Percentiles rank a stretch among this genome's conserved stretches.
phyloP scores from a whole-genome alignment of 768 basidiomycete genomes.

The Tylopilus sp. region DNA sequence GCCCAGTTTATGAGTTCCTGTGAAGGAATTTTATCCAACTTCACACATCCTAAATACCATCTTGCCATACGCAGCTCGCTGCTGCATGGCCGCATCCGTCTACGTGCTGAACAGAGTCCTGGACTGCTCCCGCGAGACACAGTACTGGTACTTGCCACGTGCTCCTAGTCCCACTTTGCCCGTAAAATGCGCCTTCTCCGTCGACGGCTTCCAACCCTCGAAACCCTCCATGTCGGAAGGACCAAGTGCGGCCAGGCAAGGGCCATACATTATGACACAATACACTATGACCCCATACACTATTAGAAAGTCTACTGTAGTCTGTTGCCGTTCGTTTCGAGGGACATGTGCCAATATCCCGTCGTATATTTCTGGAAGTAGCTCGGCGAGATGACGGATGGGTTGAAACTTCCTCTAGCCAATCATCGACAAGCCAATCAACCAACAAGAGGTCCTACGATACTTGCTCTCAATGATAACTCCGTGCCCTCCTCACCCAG shows the following conservation, averaged over 20 bases:
- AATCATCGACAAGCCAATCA: not conserved
- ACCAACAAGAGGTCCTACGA: constrained; percentile 27
- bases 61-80: constrained; percentile 34
- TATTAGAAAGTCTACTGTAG: too few relatives aligned
- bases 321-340: constrained; percentile 42
- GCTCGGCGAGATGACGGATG: constrained; percentile 27
- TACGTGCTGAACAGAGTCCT: constrained; percentile 26
- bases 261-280: too few relatives aligned
- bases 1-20: not conserved
- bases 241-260: too few relatives aligned
- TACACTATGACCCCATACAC: too few relatives aligned
- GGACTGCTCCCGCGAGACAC: constrained; percentile 37
- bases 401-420: constrained; percentile 1
- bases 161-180: too few relatives aligned
- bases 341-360: constrained; percentile 54
- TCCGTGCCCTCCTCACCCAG: constrained; percentile 30
- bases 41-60: constrained; percentile 24
- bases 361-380: constrained; percentile 69
- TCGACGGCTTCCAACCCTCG: too few relatives aligned
- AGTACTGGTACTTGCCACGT: too few relatives aligned
- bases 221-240: too few relatives aligned
- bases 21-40: constrained; percentile 1
- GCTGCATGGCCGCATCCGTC: constrained; percentile 38
- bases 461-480: constrained; percentile 25
- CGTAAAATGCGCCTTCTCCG: too few relatives aligned